Evolutionary conservation across 805 yeast genomes (phyloP).

Genomic region (Barnettozyma pratensis): DNA sequence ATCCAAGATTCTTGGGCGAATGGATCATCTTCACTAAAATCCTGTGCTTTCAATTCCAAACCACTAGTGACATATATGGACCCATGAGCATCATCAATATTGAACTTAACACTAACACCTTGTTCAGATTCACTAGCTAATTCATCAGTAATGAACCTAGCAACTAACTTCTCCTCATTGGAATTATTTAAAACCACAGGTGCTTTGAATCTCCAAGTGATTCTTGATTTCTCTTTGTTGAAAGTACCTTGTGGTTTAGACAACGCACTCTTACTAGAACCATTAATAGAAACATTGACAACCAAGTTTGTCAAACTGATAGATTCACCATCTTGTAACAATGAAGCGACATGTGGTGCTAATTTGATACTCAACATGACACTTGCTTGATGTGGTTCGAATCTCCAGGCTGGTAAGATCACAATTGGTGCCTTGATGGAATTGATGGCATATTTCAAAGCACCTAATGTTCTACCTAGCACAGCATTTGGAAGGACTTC

Average conservation of each 20-base stretch:
- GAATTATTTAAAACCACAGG: constrained; percentile 32
- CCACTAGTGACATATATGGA: constrained; percentile 39
- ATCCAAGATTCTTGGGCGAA: constrained; percentile 33
- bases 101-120: constrained; percentile 69
- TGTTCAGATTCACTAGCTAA: constrained; percentile 64
- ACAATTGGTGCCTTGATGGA: constrained; percentile 57
- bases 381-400: constrained; percentile 79
- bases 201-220: constrained; percentile 71
- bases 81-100: constrained; percentile 38
- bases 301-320: constrained; percentile 34
- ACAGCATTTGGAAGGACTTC: constrained; percentile 45
- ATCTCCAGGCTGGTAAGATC: constrained; percentile 84
- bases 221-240: constrained; percentile 77
- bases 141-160: constrained; percentile 77
- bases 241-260: constrained; percentile 92
- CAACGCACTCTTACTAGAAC: constrained; percentile 67
- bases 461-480: constrained; percentile 67
- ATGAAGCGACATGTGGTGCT: constrained; percentile 37
- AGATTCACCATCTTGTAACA: constrained; percentile 31
- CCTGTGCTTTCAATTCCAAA: constrained; percentile 34
- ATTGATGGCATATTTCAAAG: constrained; percentile 65
- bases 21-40: constrained; percentile 33
- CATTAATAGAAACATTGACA: constrained; percentile 51
- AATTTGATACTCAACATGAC: constrained; percentile 69
- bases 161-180: constrained; percentile 67